Evolutionary conservation across 768 basidiomycete species (phyloP).

Genomic region (Boletus subparvulus): DNA sequence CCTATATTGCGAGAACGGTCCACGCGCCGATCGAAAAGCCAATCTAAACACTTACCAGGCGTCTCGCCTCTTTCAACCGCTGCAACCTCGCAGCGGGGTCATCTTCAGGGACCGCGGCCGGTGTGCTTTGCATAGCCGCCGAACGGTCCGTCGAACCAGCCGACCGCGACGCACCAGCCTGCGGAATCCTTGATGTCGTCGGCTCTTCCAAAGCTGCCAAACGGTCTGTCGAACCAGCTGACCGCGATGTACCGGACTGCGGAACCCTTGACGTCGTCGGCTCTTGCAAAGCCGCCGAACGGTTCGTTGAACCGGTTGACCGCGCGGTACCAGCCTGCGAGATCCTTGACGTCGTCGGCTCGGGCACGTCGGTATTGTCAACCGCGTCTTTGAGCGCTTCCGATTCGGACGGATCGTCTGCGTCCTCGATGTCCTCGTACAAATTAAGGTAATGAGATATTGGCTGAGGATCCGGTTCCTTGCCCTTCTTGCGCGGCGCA

Average conservation of each 20-base stretch:
- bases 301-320: neutral
- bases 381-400: conserved; percentile 14
- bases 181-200: conserved; percentile 3
- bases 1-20: conserved; percentile 9
- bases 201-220: neutral
- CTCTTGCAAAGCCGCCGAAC: neutral
- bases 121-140: neutral
- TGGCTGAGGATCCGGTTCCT: conserved; percentile 11
- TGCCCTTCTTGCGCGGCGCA: conserved; percentile 19
- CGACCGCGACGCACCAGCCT: conserved; percentile 12
- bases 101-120: conserved; percentile 4
- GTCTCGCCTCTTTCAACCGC: conserved; percentile 22
- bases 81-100: conserved; percentile 11
- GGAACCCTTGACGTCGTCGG: conserved; percentile 6
- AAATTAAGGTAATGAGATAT: conserved; percentile 2
- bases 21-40: neutral
- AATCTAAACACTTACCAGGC: conserved; percentile 10
- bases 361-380: neutral
- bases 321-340: conserved; percentile 14
- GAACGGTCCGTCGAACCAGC: neutral
- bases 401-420: conserved; percentile 21
- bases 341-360: conserved; percentile 5
- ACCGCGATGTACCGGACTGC: conserved; percentile 11
- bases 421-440: conserved; percentile 33
- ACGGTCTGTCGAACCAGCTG: neutral